These are phyloP conservation scores for Prasinococcaceae sp. DNA, from an alignment of 139 green algal genomes.

Conservation along the genomic window DNA sequence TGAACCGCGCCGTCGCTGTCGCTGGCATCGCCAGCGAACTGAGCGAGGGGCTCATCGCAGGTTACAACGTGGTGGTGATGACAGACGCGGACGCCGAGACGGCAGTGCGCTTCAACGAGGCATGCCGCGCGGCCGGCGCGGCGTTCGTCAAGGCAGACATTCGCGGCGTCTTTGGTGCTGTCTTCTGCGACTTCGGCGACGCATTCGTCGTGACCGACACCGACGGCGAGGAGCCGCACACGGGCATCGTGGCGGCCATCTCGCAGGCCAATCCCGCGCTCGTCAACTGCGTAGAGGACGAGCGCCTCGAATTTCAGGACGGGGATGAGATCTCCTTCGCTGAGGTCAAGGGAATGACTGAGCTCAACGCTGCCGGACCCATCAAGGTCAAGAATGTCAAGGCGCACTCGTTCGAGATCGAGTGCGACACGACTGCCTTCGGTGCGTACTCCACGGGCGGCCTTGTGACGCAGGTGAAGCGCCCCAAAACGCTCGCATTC, in stretches of 20 bases:
- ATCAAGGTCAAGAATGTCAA: slow-evolving; percentile 68
- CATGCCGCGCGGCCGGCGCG: slow-evolving; percentile 59
- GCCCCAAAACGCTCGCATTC: slow-evolving; percentile 70
- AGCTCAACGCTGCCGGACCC: slow-evolving; percentile 61
- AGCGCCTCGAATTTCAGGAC: slow-evolving; percentile 89
- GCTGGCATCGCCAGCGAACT: slow-evolving; percentile 35
- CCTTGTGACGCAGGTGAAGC: slow-evolving; percentile 85
- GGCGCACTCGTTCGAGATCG: slow-evolving; percentile 82
- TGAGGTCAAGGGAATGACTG: slow-evolving; percentile 75
- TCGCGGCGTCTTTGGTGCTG: slow-evolving; percentile 75
- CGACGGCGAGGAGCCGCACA: slow-evolving; percentile 68
- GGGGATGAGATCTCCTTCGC: slow-evolving; percentile 47
- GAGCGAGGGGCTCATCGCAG: slow-evolving; percentile 40
- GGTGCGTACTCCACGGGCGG: slow-evolving; percentile 55
- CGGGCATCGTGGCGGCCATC: slow-evolving; percentile 84
- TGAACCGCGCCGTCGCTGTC: slow-evolving; percentile 81
- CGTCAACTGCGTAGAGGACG: slow-evolving; percentile 93
- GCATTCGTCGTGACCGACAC: slow-evolving; percentile 71
- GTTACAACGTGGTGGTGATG: slow-evolving; percentile 79
- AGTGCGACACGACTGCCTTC: slow-evolving; percentile 67
- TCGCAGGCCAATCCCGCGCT: slow-evolving; percentile 48
- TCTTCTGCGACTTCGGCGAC: slow-evolving; percentile 93
- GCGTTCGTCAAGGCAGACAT: slow-evolving; percentile 76
- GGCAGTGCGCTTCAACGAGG: slow-evolving; percentile 50
- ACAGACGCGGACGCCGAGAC: slow-evolving; percentile 46